Conservation (phyloP, 2,329 filamentous ascomycete genomes). For the Arthrocladium fulminans region DNA sequence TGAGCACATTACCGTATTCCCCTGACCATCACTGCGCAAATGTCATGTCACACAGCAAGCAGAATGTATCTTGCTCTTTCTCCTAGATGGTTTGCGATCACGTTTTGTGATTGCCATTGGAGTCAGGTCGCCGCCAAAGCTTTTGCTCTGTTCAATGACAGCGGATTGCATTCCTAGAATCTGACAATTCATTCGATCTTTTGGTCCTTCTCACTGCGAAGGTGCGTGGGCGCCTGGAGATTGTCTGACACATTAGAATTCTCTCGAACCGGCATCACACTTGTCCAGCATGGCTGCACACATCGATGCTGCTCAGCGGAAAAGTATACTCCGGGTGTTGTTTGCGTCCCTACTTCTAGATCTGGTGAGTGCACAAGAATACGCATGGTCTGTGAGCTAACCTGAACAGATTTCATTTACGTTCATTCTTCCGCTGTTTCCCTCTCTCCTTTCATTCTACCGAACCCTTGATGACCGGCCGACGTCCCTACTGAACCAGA, state of each 20-base stretch:
- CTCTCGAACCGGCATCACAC: no score
- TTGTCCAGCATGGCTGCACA: conserved; percentile 1
- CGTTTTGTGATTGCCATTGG: background rate
- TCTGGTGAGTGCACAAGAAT: conserved; percentile 51
- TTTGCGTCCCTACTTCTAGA: conserved; percentile 85
- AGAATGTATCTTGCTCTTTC: background rate
- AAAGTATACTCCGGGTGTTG: conserved; percentile 75
- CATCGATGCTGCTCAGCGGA: conserved; percentile 48
- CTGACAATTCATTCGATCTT: no score
- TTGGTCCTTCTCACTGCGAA: background rate
- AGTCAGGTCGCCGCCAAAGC: no score
- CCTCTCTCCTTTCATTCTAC: conserved; percentile 92
- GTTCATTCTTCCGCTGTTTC: conserved; percentile 94
- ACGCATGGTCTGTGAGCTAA: conserved; percentile 8
- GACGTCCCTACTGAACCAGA: conserved; percentile 63
- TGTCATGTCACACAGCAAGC: background rate
- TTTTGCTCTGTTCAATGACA: no score
- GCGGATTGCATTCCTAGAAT: no score
- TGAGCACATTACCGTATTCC: background rate
- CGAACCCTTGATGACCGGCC: conserved; percentile 62
- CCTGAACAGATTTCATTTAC: conserved; percentile 79
- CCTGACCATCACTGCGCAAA: background rate
- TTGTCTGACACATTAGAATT: background rate
- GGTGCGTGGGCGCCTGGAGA: no score
- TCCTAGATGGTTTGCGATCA: background rate